A percentile compares a stretch with the other conserved stretches of the same genome.
Conservation (phyloP, 495 filamentous ascomycete genomes). For the Podospora pseudoanserina region DNA sequence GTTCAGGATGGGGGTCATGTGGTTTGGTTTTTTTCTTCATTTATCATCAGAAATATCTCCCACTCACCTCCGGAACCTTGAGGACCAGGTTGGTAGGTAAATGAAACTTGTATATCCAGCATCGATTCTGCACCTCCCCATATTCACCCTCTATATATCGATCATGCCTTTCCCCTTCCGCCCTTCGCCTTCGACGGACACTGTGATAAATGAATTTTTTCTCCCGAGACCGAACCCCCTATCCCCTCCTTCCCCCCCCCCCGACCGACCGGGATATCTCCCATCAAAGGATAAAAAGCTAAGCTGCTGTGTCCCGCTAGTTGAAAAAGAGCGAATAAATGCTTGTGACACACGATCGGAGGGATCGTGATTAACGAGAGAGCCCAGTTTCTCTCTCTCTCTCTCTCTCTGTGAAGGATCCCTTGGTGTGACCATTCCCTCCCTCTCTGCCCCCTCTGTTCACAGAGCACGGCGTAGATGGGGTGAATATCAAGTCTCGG, state of each 20-base stretch:
- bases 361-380: neutral
- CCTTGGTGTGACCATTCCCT: no score
- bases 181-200: no score
- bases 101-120: neutral
- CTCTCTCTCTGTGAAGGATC: no score
- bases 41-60: neutral
- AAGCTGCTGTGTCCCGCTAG: neutral
- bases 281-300: neutral
- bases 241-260: neutral
- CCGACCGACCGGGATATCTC: neutral
- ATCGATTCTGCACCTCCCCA: neutral
- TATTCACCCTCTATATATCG: neutral
- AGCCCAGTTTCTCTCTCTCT: no score
- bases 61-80: no score
- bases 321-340: neutral
- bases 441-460: no score
- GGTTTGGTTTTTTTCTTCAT: neutral
- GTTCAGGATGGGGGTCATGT: neutral
- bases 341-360: neutral
- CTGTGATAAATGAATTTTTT: no score
- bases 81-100: neutral
- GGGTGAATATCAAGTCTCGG: no score
- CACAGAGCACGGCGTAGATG: no score
- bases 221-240: no score
- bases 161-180: neutral